Conservation (phyloP, 2,329 filamentous ascomycete genomes). For the Elsinoe fawcettii region DNA sequence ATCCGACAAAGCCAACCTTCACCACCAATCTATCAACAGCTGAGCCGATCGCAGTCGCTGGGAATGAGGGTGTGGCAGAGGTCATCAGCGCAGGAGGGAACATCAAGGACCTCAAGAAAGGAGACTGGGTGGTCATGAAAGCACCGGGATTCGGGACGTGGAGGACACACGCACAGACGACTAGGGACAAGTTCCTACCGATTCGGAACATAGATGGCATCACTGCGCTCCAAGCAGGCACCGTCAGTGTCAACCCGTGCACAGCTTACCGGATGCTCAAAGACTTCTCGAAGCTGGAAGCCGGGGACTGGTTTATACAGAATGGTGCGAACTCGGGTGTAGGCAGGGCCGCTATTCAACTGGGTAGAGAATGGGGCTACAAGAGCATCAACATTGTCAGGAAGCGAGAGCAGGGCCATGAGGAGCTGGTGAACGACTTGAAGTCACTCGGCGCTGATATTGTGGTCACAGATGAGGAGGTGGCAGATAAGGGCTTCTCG, state of each 20-base stretch:
- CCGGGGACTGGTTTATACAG: constrained; percentile 84
- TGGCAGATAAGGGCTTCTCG: constrained; percentile 55
- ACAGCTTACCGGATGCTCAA: constrained; percentile 90
- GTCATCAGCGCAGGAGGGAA: constrained; percentile 62
- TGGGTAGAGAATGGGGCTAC: constrained; percentile 77
- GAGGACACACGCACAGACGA: constrained; percentile 76
- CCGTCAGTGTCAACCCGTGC: constrained; percentile 85
- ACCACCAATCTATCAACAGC: constrained; percentile 67
- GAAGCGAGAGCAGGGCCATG: constrained; percentile 61
- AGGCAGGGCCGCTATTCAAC: constrained; percentile 81
- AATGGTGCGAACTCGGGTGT: constrained; percentile 95
- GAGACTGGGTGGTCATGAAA: constrained; percentile 92
- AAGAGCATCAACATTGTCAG: constrained; percentile 86
- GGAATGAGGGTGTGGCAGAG: constrained; percentile 92
- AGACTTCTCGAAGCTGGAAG: constrained; percentile 64
- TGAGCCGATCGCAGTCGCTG: constrained; percentile 67
- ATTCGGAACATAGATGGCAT: constrained; percentile 64
- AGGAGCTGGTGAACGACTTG: constrained; percentile 55
- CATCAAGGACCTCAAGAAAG: constrained; percentile 56
- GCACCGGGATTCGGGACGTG: constrained; percentile 81
- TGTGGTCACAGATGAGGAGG: constrained; percentile 55
- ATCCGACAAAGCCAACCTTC: constrained; percentile 77
- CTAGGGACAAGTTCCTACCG: constrained; percentile 53
- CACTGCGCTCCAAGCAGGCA: constrained; percentile 70
- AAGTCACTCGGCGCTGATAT: constrained; percentile 53